Percentiles rank a stretch among this genome's conserved stretches.
Conservation (phyloP, 306 rosid species). For the Quercus variabilis region DNA sequence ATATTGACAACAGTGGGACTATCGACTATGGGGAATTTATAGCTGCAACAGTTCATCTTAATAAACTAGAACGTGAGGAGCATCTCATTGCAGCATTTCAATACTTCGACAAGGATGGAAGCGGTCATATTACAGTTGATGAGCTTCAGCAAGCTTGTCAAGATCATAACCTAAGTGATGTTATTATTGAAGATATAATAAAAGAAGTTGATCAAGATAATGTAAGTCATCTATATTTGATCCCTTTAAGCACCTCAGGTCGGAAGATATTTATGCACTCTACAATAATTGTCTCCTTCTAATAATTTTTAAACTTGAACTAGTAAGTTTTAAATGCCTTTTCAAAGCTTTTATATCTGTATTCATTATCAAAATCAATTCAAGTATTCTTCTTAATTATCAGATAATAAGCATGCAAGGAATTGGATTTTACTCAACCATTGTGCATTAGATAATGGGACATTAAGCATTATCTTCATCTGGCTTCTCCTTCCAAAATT, state of each 20-base stretch:
- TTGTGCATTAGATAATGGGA: neutral
- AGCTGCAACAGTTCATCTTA: constrained; percentile 96
- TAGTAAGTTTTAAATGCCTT: constrained; percentile 1
- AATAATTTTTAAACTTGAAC: neutral
- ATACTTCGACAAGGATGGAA: constrained; percentile 90
- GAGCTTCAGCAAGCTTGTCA: constrained; percentile 95
- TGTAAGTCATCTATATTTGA: constrained; percentile 47
- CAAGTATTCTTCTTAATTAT: neutral
- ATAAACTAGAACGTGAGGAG: constrained; percentile 95
- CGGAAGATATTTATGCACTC: neutral
- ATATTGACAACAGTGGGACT: constrained; percentile 93
- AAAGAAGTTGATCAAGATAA: constrained; percentile 96
- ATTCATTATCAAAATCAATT: neutral
- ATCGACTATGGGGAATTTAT: constrained; percentile 95
- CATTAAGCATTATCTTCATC: neutral
- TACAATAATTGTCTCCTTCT: neutral
- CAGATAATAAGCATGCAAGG: neutral
- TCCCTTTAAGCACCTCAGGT: neutral
- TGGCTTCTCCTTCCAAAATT: neutral
- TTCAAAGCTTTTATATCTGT: neutral
- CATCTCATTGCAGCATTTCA: constrained; percentile 90
- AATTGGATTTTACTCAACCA: neutral
- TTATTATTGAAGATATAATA: constrained; percentile 80
- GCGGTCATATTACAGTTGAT: constrained; percentile 95
- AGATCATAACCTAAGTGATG: constrained; percentile 86